phyloP scores from a whole-genome alignment of 345 rosid species.

The Physaria fendleri region DNA sequence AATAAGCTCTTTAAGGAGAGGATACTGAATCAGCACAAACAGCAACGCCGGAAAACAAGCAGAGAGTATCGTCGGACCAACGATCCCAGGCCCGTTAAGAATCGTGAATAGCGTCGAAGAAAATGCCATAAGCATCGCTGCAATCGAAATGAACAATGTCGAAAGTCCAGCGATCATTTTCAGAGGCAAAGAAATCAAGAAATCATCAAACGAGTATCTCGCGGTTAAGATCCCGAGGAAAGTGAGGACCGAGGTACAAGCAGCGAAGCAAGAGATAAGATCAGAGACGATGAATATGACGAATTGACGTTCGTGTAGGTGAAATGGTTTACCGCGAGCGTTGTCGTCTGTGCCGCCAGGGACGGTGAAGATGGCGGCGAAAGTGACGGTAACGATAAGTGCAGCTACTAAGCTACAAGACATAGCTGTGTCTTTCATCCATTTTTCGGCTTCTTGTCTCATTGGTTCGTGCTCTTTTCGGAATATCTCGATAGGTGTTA shows the following conservation, averaged over 20 bases:
- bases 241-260: slow-evolving; percentile 20
- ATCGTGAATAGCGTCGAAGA: slow-evolving; percentile 26
- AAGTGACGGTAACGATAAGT: slow-evolving; percentile 31
- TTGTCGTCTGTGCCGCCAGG: slow-evolving; percentile 27
- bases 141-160: slow-evolving; percentile 25
- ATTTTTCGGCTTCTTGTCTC: slow-evolving; percentile 26
- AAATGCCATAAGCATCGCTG: slow-evolving; percentile 34
- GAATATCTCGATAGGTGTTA: slow-evolving; percentile 28
- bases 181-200: slow-evolving; percentile 23
- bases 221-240: slow-evolving; percentile 32
- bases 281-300: slow-evolving; percentile 24
- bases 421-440: slow-evolving; percentile 34
- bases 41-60: slow-evolving; percentile 29
- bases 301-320: background rate
- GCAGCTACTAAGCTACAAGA: slow-evolving; percentile 32
- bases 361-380: slow-evolving; percentile 31
- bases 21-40: slow-evolving; percentile 33
- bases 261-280: slow-evolving; percentile 27
- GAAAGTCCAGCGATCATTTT: slow-evolving; percentile 33
- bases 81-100: slow-evolving; percentile 10
- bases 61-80: slow-evolving; percentile 16
- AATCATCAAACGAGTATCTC: slow-evolving; percentile 32
- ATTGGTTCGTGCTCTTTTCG: slow-evolving; percentile 13
- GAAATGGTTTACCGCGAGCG: slow-evolving; percentile 19
- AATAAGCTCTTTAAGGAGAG: slow-evolving; percentile 25